Conservation (phyloP, 805 yeast species). For the Cyberlindnera meyerae region DNA sequence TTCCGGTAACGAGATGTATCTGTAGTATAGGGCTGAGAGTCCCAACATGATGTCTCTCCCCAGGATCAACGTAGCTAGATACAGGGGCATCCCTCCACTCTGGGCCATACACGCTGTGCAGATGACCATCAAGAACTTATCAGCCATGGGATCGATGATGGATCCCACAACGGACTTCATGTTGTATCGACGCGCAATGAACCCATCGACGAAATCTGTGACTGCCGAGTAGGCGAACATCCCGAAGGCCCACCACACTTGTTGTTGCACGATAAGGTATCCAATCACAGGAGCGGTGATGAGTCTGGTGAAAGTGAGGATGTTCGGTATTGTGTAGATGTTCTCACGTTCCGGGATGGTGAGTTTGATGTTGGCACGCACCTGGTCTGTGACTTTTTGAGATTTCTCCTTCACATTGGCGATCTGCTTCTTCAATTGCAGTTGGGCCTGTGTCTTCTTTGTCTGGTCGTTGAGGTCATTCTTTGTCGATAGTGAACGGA, state of each 20-base stretch:
- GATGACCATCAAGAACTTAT: slow-evolving; percentile 81
- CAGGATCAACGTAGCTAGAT: slow-evolving; percentile 62
- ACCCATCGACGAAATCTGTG: slow-evolving; percentile 92
- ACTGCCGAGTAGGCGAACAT: slow-evolving; percentile 81
- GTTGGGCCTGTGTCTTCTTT: neutral
- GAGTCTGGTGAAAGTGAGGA: slow-evolving; percentile 78
- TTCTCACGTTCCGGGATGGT: slow-evolving; percentile 44
- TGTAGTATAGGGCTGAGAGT: slow-evolving; percentile 61
- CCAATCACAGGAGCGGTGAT: slow-evolving; percentile 82
- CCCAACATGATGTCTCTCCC: slow-evolving; percentile 81
- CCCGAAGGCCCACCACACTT: slow-evolving; percentile 59
- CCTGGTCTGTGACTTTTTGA: slow-evolving; percentile 26
- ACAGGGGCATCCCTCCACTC: slow-evolving; percentile 63
- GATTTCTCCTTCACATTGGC: slow-evolving; percentile 13
- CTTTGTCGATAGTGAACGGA: no score
- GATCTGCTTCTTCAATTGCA: slow-evolving; percentile 1
- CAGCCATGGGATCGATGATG: slow-evolving; percentile 92
- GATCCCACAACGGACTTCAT: slow-evolving; percentile 82
- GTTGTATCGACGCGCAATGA: slow-evolving; percentile 75
- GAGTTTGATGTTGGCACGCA: slow-evolving; percentile 28
- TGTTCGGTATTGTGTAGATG: slow-evolving; percentile 80
- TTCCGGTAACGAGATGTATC: slow-evolving; percentile 68
- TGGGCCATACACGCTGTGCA: slow-evolving; percentile 75
- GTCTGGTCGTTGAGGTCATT: neutral
- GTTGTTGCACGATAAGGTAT: slow-evolving; percentile 60